Base-by-base conservation (phyloP, 1,139 yeast species). In the Spathaspora jeffriesii region DNA sequence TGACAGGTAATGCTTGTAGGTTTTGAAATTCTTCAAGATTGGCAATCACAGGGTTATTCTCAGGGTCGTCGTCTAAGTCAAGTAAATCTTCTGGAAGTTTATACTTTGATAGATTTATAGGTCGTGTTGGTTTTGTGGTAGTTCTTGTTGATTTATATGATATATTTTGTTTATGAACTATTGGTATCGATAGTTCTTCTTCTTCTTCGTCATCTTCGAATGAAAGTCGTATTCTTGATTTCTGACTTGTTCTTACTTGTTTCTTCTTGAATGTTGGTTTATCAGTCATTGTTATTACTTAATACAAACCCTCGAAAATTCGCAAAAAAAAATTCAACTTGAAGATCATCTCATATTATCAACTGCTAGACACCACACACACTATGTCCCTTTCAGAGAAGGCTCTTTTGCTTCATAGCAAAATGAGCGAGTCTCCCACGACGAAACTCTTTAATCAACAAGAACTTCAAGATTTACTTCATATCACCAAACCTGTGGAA, bases 381-480 rank as follows among this genome's bases (percentile, higher is more conserved):
- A 41, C 5, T 20, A 58, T 57, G 59, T 49, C 58, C 18, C 46
- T 79, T 15, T 73, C 85, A 7, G 78, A 75, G 36, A 68, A 67
- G 47, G 88, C 92, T 0, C 68, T 71, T 48, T 67, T 67, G 44
- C 75, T 88, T 51, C 90, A 88, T 60, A 63, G 65, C 53, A 68
- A 71, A 57, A 87, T 88, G 95, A 61, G 77, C 53, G 76, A 71
- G 53, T 63, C 68, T 27, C 76, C 79, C 2, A 55, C 76, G 14
- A 61, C 73, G 13, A 71, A 79, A 34, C 58, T 78, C 41, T 87
- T 75, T 61, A 65, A 79, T 9, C 93, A 87, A 63, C 73, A 71
- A 8, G 89, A 87, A 55, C 71, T 88, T 49, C 76, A 75, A 53
- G 68, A 67, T 37, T 54, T 82, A 40, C 63, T 79, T 11, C 59